These are phyloP conservation scores for Byssochlamys sp. DNA, from an alignment of 2,329 filamentous ascomycete species.

Conservation along the genomic window DNA sequence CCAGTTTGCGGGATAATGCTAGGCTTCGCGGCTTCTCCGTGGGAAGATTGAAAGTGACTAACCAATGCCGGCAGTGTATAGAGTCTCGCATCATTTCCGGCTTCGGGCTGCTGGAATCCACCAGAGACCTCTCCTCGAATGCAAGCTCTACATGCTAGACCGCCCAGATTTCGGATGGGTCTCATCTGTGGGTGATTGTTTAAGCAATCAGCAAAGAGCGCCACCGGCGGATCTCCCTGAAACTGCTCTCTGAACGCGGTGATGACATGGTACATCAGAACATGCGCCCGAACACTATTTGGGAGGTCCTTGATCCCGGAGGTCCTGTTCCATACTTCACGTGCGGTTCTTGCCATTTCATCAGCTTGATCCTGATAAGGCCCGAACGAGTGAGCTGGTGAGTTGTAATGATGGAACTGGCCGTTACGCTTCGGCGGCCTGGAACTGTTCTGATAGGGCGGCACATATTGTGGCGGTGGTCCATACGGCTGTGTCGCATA, in stretches of 20 bases:
- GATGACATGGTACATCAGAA: conserved; percentile 55
- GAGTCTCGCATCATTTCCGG: conserved; percentile 12
- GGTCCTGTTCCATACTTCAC: conserved; percentile 55
- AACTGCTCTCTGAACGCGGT: conserved; percentile 51
- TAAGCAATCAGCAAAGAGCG: conserved; percentile 51
- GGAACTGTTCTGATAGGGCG: conserved; percentile 4
- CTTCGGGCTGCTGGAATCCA: conserved; percentile 1
- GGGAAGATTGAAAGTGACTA: conserved; percentile 29
- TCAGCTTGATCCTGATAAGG: conserved; percentile 42
- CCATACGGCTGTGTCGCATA: conserved; percentile 11
- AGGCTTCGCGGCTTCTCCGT: conserved; percentile 22
- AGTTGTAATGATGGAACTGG: conserved; percentile 7
- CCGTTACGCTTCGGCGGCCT: conserved; percentile 4
- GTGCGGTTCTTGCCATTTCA: conserved; percentile 46
- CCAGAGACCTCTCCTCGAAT: neutral
- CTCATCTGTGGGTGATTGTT: conserved; percentile 50
- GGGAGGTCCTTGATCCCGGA: conserved; percentile 53
- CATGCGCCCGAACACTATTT: conserved; percentile 52
- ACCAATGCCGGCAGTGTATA: conserved; percentile 24
- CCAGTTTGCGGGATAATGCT: conserved; percentile 9
- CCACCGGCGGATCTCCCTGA: conserved; percentile 46
- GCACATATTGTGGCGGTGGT: conserved; percentile 5
- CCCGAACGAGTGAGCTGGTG: conserved; percentile 28
- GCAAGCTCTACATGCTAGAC: conserved; percentile 49
- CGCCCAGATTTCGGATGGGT: conserved; percentile 46